These are phyloP conservation scores for Pythium periplocum DNA, from an alignment of 352 stramenopile species.

Conservation along the genomic window DNA sequence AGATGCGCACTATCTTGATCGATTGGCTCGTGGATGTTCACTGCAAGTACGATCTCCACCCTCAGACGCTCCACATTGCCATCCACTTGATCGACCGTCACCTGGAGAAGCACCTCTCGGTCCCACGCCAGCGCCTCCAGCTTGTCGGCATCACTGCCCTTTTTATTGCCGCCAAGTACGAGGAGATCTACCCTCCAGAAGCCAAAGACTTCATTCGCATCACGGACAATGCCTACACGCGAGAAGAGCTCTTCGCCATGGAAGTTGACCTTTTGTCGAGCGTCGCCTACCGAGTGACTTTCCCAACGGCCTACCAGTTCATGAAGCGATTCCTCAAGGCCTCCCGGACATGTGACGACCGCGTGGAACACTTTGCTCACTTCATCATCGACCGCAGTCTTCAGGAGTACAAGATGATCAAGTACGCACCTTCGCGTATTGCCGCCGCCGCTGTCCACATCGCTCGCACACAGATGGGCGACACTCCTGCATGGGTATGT, in stretches of 20 bases:
- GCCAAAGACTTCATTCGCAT: slow-evolving; percentile 95
- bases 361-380: slow-evolving; percentile 90
- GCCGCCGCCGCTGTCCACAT: slow-evolving; percentile 97
- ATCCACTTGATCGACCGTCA: slow-evolving; percentile 79
- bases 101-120: slow-evolving; percentile 57
- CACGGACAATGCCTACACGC: slow-evolving; percentile 94
- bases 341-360: slow-evolving; percentile 60
- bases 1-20: slow-evolving; percentile 99
- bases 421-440: slow-evolving; percentile 96
- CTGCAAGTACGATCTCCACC: slow-evolving; percentile 74
- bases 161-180: slow-evolving; percentile 96
- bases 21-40: slow-evolving; percentile 98
- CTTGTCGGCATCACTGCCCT: slow-evolving; percentile 95
- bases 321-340: slow-evolving; percentile 86
- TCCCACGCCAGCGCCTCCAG: slow-evolving; percentile 89
- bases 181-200: slow-evolving; percentile 96
- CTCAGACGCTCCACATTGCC: slow-evolving; percentile 83
- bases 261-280: slow-evolving; percentile 68
- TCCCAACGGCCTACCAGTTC: slow-evolving; percentile 83
- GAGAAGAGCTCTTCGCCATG: slow-evolving; percentile 77
- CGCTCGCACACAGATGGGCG: slow-evolving; percentile 80
- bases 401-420: slow-evolving; percentile 98
- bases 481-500: slow-evolving; percentile 72
- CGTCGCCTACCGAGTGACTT: slow-evolving; percentile 77
- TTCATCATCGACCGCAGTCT: slow-evolving; percentile 98